These are phyloP conservation scores for Inonotus hispidus DNA, from an alignment of 1,284 basidiomycete species.

Conservation along the genomic window DNA sequence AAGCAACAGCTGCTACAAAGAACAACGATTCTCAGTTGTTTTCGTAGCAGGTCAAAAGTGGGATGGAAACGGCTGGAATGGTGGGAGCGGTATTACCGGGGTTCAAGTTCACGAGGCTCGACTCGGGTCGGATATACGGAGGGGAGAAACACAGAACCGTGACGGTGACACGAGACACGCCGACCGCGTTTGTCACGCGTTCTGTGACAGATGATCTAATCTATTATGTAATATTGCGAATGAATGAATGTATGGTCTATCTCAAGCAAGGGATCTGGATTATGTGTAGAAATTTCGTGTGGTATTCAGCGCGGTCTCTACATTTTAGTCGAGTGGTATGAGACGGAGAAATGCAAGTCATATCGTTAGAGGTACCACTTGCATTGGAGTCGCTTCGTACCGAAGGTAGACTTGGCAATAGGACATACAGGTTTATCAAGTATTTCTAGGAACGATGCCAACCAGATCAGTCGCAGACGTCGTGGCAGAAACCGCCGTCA, in stretches of 20 bases:
- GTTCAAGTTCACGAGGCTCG: background rate
- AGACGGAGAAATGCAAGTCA: too few species aligned
- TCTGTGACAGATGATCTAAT: background rate
- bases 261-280: too few species aligned
- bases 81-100: background rate
- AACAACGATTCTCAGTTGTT: background rate
- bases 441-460: too few species aligned
- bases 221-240: background rate
- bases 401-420: too few species aligned
- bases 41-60: background rate
- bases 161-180: background rate
- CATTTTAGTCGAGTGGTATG: too few species aligned
- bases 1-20: background rate
- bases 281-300: too few species aligned
- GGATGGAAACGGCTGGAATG: background rate
- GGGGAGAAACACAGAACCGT: background rate
- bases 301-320: too few species aligned
- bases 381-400: too few species aligned
- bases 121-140: background rate
- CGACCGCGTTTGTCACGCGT: slow-evolving; percentile 1
- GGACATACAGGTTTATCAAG: too few species aligned
- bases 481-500: background rate
- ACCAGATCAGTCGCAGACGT: too few species aligned
- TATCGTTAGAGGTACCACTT: background rate
- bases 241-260: too few species aligned